Percentiles rank a stretch among this genome's conserved stretches.
phyloP scores from a whole-genome alignment of 192 early-diverging fungal species.

The Mortierella alpina region DNA sequence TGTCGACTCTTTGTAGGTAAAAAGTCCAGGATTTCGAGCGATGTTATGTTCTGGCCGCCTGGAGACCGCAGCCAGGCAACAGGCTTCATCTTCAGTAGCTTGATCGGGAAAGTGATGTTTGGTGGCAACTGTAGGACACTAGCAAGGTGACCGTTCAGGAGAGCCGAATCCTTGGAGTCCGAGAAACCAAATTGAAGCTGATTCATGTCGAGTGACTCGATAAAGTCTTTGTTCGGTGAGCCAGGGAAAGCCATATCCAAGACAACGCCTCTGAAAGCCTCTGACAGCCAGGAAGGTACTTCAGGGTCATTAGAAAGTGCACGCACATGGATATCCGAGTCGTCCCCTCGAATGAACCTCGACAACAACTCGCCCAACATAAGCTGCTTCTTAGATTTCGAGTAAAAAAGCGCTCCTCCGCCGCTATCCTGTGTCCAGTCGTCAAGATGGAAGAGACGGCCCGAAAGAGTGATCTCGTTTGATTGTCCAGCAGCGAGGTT shows the following conservation, averaged over 20 bases:
- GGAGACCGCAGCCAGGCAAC: constrained; percentile 12
- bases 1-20: constrained; percentile 38
- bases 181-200: constrained; percentile 34
- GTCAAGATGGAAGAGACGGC: constrained; percentile 48
- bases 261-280: constrained; percentile 39
- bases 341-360: constrained; percentile 35
- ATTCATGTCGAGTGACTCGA: constrained; percentile 30
- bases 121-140: constrained; percentile 44
- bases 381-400: constrained; percentile 39
- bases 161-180: constrained; percentile 15
- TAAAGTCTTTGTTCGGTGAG: constrained; percentile 38
- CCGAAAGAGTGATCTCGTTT: constrained; percentile 20
- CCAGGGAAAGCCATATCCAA: constrained; percentile 45
- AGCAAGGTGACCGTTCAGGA: constrained; percentile 21
- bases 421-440: constrained; percentile 22
- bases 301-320: constrained; percentile 35
- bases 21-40: constrained; percentile 20
- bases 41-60: constrained; percentile 19
- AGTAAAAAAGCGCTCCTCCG: background rate
- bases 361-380: constrained; percentile 36
- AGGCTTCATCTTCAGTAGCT: constrained; percentile 44
- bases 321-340: constrained; percentile 46
- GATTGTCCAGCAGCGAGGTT: constrained; percentile 19
- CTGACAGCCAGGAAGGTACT: constrained; percentile 32
- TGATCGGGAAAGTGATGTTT: constrained; percentile 51